phyloP scores from a whole-genome alignment of 192 early-diverging fungal species.

The Coemansia sp. region DNA sequence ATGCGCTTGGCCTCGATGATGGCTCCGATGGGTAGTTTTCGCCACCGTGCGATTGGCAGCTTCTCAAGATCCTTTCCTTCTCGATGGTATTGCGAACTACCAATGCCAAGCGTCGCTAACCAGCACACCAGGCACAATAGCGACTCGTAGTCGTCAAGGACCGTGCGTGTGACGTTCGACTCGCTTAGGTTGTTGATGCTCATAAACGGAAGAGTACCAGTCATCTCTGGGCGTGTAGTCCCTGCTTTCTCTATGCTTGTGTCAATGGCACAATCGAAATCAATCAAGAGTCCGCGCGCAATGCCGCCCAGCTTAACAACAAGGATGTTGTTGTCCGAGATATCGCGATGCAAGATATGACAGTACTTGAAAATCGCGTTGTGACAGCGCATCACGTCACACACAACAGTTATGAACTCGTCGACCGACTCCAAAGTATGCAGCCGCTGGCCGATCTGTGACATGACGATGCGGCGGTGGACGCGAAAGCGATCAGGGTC shows the following conservation, averaged over 20 bases:
- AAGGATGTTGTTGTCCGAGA: constrained; percentile 35
- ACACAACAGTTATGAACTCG: too few species aligned
- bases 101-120: not conserved
- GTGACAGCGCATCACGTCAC: too few species aligned
- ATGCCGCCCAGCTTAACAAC: constrained; percentile 3
- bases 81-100: too few species aligned
- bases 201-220: constrained; percentile 27
- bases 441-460: too few species aligned
- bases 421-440: too few species aligned
- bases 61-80: not conserved
- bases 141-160: constrained; percentile 23
- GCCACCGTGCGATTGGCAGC: not conserved
- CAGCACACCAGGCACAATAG: not conserved
- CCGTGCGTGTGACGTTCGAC: not conserved
- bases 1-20: not conserved
- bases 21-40: not conserved
- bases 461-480: constrained; percentile 11
- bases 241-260: not conserved
- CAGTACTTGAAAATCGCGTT: not conserved
- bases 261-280: constrained; percentile 27
- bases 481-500: not conserved
- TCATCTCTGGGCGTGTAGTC: not conserved
- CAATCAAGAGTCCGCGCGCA: constrained; percentile 25
- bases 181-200: constrained; percentile 30
- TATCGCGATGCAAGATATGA: constrained; percentile 30